These are phyloP conservation scores for Funneliformis caledonium DNA, from an alignment of 371 early-diverging fungal species.

Conservation along the genomic window DNA sequence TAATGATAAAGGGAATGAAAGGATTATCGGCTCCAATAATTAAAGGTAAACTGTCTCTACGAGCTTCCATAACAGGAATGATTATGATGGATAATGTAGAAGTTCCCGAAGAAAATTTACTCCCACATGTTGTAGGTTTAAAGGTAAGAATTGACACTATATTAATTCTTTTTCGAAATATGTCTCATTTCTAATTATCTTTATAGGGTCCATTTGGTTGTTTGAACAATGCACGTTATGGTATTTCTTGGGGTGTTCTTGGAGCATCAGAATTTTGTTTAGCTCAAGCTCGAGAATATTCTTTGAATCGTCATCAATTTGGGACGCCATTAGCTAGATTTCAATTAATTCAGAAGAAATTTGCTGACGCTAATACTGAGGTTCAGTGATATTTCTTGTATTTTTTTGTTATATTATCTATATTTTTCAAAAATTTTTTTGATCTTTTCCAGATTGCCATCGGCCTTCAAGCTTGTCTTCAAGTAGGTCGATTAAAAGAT, in stretches of 20 bases:
- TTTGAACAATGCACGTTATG: conserved; percentile 96
- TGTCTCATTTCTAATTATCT: background rate
- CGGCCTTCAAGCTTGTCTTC: conserved; percentile 89
- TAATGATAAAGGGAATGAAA: conserved; percentile 65
- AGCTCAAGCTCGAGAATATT: conserved; percentile 87
- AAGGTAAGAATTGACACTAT: conserved; percentile 53
- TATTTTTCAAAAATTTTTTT: background rate
- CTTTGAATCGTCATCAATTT: conserved; percentile 90
- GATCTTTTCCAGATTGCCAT: conserved; percentile 68
- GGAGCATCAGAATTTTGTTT: conserved; percentile 97
- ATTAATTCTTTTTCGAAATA: background rate
- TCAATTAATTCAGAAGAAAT: conserved; percentile 96
- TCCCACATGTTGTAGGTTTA: conserved; percentile 88
- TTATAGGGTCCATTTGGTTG: conserved; percentile 93
- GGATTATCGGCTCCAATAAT: conserved; percentile 91
- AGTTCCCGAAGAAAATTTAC: conserved; percentile 87
- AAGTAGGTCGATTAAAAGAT: conserved; percentile 96
- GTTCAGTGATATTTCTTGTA: conserved; percentile 41
- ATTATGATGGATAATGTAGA: conserved; percentile 98
- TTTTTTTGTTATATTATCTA: background rate
- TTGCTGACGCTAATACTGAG: conserved; percentile 95
- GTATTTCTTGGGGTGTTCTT: conserved; percentile 97
- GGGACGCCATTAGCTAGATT: conserved; percentile 93
- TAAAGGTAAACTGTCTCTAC: conserved; percentile 93
- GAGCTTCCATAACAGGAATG: conserved; percentile 97